Conservation (phyloP, 768 basidiomycete species). For the Omphalotus guepiniiformis region DNA sequence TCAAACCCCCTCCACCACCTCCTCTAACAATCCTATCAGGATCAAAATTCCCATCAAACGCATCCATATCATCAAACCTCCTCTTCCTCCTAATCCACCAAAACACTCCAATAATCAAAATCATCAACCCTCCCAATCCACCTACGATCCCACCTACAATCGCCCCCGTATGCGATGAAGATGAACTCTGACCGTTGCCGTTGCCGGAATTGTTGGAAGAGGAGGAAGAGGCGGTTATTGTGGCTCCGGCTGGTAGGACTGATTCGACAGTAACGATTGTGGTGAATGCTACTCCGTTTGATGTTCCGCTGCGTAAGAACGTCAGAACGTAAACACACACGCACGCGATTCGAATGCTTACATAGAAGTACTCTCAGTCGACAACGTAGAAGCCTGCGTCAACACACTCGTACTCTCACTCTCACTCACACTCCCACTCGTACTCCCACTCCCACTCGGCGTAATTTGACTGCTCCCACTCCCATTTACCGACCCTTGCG, state of each 20-base stretch:
- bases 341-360: too few species aligned
- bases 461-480: too few species aligned
- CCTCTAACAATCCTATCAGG: slow-evolving; percentile 2
- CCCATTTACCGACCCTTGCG: too few species aligned
- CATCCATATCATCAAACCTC: neutral
- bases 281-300: too few species aligned
- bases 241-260: neutral
- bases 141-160: slow-evolving; percentile 4
- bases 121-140: neutral
- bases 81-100: neutral
- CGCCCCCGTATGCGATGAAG: neutral
- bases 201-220: neutral
- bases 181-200: neutral
- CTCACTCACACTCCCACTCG: too few species aligned
- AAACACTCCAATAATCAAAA: neutral
- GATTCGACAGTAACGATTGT: neutral
- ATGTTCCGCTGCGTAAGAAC: too few species aligned
- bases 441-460: too few species aligned
- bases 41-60: slow-evolving; percentile 6
- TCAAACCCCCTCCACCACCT: too few species aligned
- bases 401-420: too few species aligned
- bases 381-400: too few species aligned
- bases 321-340: too few species aligned
- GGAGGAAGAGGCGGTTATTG: neutral
- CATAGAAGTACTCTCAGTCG: too few species aligned